Base-by-base conservation (phyloP, 257 asterid genomes). In the Forsythia suspensa region DNA sequence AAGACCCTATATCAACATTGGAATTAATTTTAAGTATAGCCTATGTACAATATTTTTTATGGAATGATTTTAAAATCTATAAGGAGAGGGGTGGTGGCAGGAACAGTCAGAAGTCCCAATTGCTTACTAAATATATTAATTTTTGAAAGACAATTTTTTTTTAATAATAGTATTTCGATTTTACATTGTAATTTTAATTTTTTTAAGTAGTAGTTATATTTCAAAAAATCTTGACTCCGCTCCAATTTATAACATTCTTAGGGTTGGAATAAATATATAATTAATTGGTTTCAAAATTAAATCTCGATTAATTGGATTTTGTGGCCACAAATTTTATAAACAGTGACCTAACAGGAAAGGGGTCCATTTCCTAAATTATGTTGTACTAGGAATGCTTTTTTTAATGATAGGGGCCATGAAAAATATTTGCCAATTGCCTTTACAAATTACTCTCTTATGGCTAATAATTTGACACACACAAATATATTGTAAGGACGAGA, bases 341-440 rank as follows among this genome's bases (percentile, higher is more conserved):
- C 16, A 41, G 40, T 55, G 34, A 70, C 34, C 36, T 37, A 9
- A 51, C 4, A 1, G 41, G 66, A 34, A 36, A 48, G 59, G 63
- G 36, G 67, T 59, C 80, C 76, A 76, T 48, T 21, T 20, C 67
- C 36, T 4, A 66, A 46, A 75, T 63, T 29, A 71, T 63, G 66
- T 16, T 8, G 52, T 66, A 44, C 80, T 76, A 61, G 40, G 76
- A 24, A 70, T 29, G 71, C 74, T 73, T 36, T 73, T 20, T 78
- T 10, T 75, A 75, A 77, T 70, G 36, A 20, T 20, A 20, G 67
- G 48, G 12, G 5, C 48, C 29, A 1, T 55, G 6, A 44, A 71
- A 40, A 18, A 1, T 29, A 29, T 29, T 29, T 29, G 34, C 34
- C 40, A 55, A 36, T 71, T 6, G 24, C 70, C 61, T 40, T 72